Percentiles rank a stretch among this genome's conserved stretches.
These are phyloP conservation scores for Nakazawaea molendinolei DNA, from an alignment of 805 yeast genomes.

Conservation along the genomic window DNA sequence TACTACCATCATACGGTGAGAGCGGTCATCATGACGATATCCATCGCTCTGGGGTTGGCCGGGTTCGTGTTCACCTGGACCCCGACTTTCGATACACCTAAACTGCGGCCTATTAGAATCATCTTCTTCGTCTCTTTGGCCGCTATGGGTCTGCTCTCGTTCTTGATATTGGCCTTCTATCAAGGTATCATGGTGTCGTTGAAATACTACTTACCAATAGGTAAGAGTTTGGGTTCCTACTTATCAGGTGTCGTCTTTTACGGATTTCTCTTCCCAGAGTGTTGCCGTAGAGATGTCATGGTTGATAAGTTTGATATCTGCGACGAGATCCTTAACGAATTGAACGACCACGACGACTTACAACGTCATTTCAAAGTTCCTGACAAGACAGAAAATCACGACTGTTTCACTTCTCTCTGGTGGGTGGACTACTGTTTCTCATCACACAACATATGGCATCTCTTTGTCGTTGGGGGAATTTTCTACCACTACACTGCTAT, in stretches of 20 bases:
- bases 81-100: slow-evolving; percentile 85
- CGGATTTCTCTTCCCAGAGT: slow-evolving; percentile 84
- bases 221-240: slow-evolving; percentile 70
- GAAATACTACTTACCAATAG: slow-evolving; percentile 57
- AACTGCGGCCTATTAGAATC: slow-evolving; percentile 72
- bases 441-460: slow-evolving; percentile 93
- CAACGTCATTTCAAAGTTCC: slow-evolving; percentile 36
- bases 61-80: slow-evolving; percentile 88
- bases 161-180: slow-evolving; percentile 43
- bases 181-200: slow-evolving; percentile 52
- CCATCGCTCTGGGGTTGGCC: slow-evolving; percentile 57
- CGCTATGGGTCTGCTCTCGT: slow-evolving; percentile 63
- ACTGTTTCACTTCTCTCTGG: slow-evolving; percentile 55
- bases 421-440: slow-evolving; percentile 74
- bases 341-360: slow-evolving; percentile 21
- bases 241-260: slow-evolving; percentile 79
- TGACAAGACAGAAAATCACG: slow-evolving; percentile 21
- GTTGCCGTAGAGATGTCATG: slow-evolving; percentile 68
- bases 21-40: slow-evolving; percentile 46
- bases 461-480: slow-evolving; percentile 85
- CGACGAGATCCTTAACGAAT: slow-evolving; percentile 25
- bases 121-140: slow-evolving; percentile 77
- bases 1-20: slow-evolving; percentile 48
- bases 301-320: slow-evolving; percentile 36
- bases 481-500: slow-evolving; percentile 81